Evolutionary conservation across 2,329 filamentous ascomycete species (phyloP).

Genomic region (Fusarium nisikadoi): DNA sequence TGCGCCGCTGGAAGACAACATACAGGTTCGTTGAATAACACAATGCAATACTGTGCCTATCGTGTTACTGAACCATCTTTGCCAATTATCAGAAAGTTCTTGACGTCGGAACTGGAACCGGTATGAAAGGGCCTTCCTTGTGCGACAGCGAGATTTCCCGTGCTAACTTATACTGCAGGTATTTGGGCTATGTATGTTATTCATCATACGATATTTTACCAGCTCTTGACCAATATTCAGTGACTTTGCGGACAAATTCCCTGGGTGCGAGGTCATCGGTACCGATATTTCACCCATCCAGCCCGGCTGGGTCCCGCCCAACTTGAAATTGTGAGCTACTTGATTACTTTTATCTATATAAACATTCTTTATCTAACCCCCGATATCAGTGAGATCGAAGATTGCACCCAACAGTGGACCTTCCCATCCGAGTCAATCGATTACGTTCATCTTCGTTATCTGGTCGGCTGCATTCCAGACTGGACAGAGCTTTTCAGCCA

Average conservation of each 20-base stretch:
- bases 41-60: accelerated
- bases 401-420: background rate
- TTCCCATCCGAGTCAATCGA: background rate
- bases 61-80: accelerated
- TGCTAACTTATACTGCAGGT: background rate
- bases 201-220: accelerated
- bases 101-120: background rate
- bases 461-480: background rate
- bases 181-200: background rate
- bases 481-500: background rate
- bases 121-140: background rate
- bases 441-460: background rate
- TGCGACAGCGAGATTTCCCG: accelerated
- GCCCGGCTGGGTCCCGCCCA: background rate
- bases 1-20: background rate
- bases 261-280: background rate
- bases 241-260: background rate
- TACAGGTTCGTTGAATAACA: background rate
- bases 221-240: background rate
- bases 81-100: background rate
- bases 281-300: background rate
- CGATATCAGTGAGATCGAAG: background rate
- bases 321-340: background rate
- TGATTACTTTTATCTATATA: accelerated
- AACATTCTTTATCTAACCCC: background rate